phyloP scores from a whole-genome alignment of 225 moss, liverwort and hornwort genomes.

The Physcomitrium patens region DNA sequence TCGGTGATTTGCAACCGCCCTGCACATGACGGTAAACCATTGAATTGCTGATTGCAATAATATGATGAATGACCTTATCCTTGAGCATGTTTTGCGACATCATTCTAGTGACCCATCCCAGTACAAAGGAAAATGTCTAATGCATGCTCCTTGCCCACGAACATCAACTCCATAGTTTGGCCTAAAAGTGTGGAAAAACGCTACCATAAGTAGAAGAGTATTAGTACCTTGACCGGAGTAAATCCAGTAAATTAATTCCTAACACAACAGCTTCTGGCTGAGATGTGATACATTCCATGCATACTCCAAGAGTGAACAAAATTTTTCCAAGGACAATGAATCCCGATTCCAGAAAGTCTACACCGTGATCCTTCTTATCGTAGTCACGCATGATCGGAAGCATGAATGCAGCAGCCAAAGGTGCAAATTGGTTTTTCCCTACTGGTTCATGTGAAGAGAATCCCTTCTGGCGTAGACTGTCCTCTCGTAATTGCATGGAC shows the following conservation, averaged over 20 bases:
- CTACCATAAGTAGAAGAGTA: neutral
- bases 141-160: neutral
- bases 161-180: slow-evolving; percentile 14
- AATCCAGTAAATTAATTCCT: slow-evolving; percentile 75
- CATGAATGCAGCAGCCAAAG: slow-evolving; percentile 89
- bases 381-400: slow-evolving; percentile 95
- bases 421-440: slow-evolving; percentile 57
- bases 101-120: slow-evolving; percentile 8
- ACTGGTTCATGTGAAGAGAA: slow-evolving; percentile 12
- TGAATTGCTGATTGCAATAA: slow-evolving; percentile 1
- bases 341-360: slow-evolving; percentile 83
- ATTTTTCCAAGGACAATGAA: slow-evolving; percentile 83
- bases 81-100: slow-evolving; percentile 6
- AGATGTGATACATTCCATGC: slow-evolving; percentile 76
- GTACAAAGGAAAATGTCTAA: neutral
- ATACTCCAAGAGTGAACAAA: slow-evolving; percentile 84
- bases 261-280: slow-evolving; percentile 83
- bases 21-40: slow-evolving; percentile 41
- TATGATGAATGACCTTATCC: slow-evolving; percentile 7
- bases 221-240: slow-evolving; percentile 76
- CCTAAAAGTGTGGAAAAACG: neutral
- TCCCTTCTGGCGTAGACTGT: slow-evolving; percentile 31
- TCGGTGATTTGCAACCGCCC: slow-evolving; percentile 72
- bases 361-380: slow-evolving; percentile 78
- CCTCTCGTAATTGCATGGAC: slow-evolving; percentile 75